These are phyloP conservation scores for Monascus purpureus DNA, from an alignment of 495 filamentous ascomycete species.

Conservation along the genomic window DNA sequence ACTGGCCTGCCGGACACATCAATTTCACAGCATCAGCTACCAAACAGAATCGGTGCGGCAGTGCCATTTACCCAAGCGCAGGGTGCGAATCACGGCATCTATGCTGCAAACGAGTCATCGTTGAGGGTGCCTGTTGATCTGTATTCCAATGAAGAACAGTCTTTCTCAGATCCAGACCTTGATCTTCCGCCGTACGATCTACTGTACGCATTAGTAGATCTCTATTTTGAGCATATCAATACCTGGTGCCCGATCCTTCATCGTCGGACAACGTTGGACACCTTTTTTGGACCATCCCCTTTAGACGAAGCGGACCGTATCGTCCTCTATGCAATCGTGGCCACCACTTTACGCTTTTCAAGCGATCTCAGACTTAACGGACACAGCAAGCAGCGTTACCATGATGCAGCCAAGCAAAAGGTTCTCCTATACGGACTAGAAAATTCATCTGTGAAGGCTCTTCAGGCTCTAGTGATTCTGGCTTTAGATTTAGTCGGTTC, in stretches of 20 bases:
- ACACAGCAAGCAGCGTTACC: constrained; percentile 54
- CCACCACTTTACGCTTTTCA: constrained; percentile 72
- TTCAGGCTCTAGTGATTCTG: constrained; percentile 74
- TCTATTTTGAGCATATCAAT: constrained; percentile 86
- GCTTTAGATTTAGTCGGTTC: constrained; percentile 65
- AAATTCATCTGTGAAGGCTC: constrained; percentile 72
- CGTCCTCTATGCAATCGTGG: constrained; percentile 74
- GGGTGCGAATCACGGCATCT: constrained; percentile 16
- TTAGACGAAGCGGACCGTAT: constrained; percentile 71
- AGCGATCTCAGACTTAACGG: constrained; percentile 57
- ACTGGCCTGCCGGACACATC: constrained; percentile 26
- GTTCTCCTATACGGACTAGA: constrained; percentile 75
- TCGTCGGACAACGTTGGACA: constrained; percentile 61
- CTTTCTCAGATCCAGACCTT: constrained; percentile 43
- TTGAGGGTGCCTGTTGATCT: constrained; percentile 28
- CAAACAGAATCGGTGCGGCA: constrained; percentile 10
- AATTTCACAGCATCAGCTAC: constrained; percentile 11
- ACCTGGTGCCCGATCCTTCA: constrained; percentile 86
- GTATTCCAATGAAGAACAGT: constrained; percentile 29
- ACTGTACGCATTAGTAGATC: constrained; percentile 63
- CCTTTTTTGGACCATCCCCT: constrained; percentile 62
- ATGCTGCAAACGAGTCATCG: constrained; percentile 31
- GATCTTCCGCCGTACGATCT: constrained; percentile 78
- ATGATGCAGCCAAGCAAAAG: constrained; percentile 68
- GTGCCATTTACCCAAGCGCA: constrained; percentile 12